Base-by-base conservation (phyloP, 2,329 filamentous ascomycete genomes). In the Penicillium brasilianum region DNA sequence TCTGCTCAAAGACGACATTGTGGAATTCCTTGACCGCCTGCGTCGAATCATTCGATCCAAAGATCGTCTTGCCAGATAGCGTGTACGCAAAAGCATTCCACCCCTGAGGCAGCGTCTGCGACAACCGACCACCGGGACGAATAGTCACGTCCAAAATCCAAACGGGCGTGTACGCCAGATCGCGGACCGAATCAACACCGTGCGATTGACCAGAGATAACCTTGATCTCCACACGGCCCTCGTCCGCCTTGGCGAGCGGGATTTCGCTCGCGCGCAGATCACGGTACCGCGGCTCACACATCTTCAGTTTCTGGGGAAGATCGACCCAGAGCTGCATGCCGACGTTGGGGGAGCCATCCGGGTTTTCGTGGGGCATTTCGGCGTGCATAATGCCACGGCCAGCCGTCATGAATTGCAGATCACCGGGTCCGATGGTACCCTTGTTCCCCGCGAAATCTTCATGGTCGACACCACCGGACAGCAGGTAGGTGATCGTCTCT, bases 261-360 rank as follows among this genome's bases (percentile, higher is more conserved):
- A 98, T 94, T 80, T 98, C 94, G 4, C 74, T 74, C 0, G 90
- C 90, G 55, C 87, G 83, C 55, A 98, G 81, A 76, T 98, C 94
- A 58, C 94, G 90, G 78, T 98, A 98, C 49, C 94, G 86, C 39
- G 94, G 94, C 77, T 98, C 94, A 80, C 92, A 96, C 67, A 82
- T 83, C 83, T 98, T 98, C 57, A 97, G 83, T 39, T 89, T 78
- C 71, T 87, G 80, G 6, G 95, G 94, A 11, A 98, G 81, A 75
- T 98, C 94, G 50, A 98, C 93, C 94, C 95, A 98, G 22, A 98
- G 84, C 81, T 98, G 95, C 80, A 98, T 86, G 36, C 94, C 94
- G 57, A 96, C 85, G 76, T 93, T 97, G 61, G 89, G 82, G 59
- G 83, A 86, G 54, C 91, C 91, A 74, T 95, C 91, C 0, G 83